phyloP scores from a whole-genome alignment of 1,284 basidiomycete species.

The Gymnopus androsaceus region DNA sequence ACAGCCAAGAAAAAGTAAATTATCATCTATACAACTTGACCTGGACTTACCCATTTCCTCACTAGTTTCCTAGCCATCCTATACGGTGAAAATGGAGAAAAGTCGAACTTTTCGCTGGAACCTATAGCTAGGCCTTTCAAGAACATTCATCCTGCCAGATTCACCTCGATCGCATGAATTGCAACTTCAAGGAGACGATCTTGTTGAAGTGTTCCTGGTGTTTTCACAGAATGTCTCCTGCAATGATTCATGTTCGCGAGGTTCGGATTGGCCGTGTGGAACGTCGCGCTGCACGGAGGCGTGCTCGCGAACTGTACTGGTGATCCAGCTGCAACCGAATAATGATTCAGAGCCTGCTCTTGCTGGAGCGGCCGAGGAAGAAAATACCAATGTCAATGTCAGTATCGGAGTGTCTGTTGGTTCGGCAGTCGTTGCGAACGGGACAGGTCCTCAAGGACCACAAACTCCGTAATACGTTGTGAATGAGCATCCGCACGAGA shows the following conservation, averaged over 20 bases:
- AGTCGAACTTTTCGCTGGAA: conserved; percentile 86
- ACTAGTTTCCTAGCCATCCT: conserved; percentile 86
- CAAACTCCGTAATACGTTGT: conserved; percentile 42
- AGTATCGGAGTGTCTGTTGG: conserved; percentile 58
- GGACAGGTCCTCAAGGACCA: conserved; percentile 28
- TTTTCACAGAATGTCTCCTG: conserved; percentile 89
- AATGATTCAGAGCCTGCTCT: conserved; percentile 46
- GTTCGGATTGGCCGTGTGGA: conserved; percentile 86
- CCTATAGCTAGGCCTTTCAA: conserved; percentile 77
- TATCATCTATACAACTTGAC: not conserved
- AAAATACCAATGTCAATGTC: conserved; percentile 63
- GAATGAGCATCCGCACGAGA: conserved; percentile 40
- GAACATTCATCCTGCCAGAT: conserved; percentile 87
- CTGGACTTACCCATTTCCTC: too few relatives aligned
- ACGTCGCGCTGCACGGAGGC: conserved; percentile 75
- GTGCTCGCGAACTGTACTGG: conserved; percentile 65
- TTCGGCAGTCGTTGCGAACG: conserved; percentile 30
- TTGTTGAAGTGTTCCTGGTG: conserved; percentile 85
- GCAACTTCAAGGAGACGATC: conserved; percentile 87
- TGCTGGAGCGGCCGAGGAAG: conserved; percentile 37
- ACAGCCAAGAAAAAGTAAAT: conserved; percentile 81
- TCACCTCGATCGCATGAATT: conserved; percentile 83
- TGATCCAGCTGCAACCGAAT: conserved; percentile 45
- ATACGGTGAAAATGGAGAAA: conserved; percentile 90
- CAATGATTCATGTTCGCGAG: conserved; percentile 87